Conservation (phyloP, 2,329 filamentous ascomycete species). For the Endocalyx cinctus region DNA sequence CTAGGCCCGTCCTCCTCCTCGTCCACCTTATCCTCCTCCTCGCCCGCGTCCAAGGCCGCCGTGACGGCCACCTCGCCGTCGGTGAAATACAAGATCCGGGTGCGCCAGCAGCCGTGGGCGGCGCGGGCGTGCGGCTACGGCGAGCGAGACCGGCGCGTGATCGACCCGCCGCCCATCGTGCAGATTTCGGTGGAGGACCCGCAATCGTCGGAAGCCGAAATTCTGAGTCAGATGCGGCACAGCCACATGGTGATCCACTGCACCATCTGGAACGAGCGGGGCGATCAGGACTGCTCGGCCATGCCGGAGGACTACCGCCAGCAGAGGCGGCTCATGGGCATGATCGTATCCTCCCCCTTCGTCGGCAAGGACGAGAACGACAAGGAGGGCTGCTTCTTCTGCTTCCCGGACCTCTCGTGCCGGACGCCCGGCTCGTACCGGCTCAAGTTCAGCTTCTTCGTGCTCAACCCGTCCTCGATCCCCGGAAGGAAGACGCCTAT, state of each 20-base stretch:
- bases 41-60: too few relatives aligned
- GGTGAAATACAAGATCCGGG: slow-evolving; percentile 43
- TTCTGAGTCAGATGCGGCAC: slow-evolving; percentile 47
- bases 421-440: slow-evolving; percentile 72
- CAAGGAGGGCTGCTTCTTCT: slow-evolving; percentile 76
- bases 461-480: slow-evolving; percentile 60
- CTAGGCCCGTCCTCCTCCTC: slow-evolving; percentile 12
- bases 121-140: slow-evolving; percentile 80
- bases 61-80: slow-evolving; percentile 10
- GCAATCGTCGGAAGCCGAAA: slow-evolving; percentile 49
- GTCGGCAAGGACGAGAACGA: slow-evolving; percentile 70
- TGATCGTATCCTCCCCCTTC: slow-evolving; percentile 71
- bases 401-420: slow-evolving; percentile 77
- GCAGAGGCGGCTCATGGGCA: slow-evolving; percentile 75
- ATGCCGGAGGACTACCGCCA: slow-evolving; percentile 69
- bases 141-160: slow-evolving; percentile 74
- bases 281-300: slow-evolving; percentile 61
- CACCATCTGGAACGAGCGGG: slow-evolving; percentile 67
- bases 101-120: slow-evolving; percentile 74
- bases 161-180: slow-evolving; percentile 80
- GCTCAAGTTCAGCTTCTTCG: slow-evolving; percentile 68
- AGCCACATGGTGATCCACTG: slow-evolving; percentile 71
- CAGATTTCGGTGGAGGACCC: slow-evolving; percentile 64
- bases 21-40: slow-evolving; percentile 19
- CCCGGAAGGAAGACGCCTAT: slow-evolving; percentile 50